Conservation (phyloP, 768 basidiomycete species). For the Candolleomyces aberdarensis region DNA sequence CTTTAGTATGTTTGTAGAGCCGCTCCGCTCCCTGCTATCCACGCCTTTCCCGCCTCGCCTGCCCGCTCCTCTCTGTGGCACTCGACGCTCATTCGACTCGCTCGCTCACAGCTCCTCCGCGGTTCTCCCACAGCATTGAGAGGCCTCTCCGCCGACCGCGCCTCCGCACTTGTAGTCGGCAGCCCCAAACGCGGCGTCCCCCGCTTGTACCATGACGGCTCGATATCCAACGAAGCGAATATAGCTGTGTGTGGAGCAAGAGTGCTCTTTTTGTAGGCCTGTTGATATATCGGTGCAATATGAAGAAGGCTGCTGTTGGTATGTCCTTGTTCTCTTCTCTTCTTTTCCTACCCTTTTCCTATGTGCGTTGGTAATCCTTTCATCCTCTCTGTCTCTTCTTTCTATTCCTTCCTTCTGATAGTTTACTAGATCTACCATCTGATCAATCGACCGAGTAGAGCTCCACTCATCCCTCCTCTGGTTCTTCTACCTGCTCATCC, state of each 20-base stretch:
- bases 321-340: constrained; percentile 8
- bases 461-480: constrained; percentile 65
- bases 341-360: neutral
- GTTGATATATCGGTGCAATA: constrained; percentile 55
- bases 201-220: constrained; percentile 51
- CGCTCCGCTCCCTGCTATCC: no score
- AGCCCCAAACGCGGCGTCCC: constrained; percentile 79
- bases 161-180: no score
- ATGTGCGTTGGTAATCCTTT: neutral
- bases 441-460: constrained; percentile 57
- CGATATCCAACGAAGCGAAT: constrained; percentile 84
- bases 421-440: no score
- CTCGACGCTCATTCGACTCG: no score
- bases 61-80: no score
- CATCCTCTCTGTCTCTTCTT: neutral
- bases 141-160: constrained; percentile 41
- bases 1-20: no score
- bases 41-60: no score
- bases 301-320: constrained; percentile 88
- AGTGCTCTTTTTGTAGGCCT: constrained; percentile 53
- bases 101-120: constrained; percentile 42
- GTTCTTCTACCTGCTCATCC: constrained; percentile 63
- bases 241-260: constrained; percentile 76
- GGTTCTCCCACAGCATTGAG: constrained; percentile 24
- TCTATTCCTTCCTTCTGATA: no score